Conservation (phyloP, 805 yeast species). For the Kodamaea jinghongensis region DNA sequence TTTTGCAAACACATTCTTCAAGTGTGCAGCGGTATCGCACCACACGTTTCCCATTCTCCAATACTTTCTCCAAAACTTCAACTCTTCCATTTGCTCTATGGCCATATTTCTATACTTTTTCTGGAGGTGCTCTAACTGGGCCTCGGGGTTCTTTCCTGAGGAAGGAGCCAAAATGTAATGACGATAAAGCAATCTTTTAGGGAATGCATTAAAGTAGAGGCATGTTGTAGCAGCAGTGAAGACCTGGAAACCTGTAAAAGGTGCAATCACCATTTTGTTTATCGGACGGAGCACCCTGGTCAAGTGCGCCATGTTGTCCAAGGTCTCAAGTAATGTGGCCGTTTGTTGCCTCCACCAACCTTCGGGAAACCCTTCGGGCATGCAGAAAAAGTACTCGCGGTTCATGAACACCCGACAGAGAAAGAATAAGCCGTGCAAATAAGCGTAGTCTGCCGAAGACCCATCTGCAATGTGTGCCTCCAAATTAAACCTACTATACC, state of each 20-base stretch:
- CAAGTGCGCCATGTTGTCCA: slow-evolving; percentile 23
- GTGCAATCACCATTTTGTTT: slow-evolving; percentile 32
- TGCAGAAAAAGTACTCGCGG: slow-evolving; percentile 34
- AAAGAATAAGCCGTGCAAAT: slow-evolving; percentile 30
- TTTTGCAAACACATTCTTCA: slow-evolving; percentile 21
- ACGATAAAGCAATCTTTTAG: slow-evolving; percentile 18
- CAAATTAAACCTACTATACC: slow-evolving; percentile 22
- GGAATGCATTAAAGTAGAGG: slow-evolving; percentile 28
- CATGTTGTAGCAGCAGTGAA: slow-evolving; percentile 36
- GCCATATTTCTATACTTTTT: slow-evolving; percentile 20
- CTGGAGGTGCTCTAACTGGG: slow-evolving; percentile 13
- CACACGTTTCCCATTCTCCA: slow-evolving; percentile 33
- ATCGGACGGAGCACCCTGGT: slow-evolving; percentile 18
- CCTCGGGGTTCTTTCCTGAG: neutral
- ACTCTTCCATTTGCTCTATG: slow-evolving; percentile 19
- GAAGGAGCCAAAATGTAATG: slow-evolving; percentile 9
- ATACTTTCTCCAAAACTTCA: slow-evolving; percentile 24
- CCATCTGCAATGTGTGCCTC: slow-evolving; percentile 27
- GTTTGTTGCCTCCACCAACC: slow-evolving; percentile 28
- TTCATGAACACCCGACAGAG: slow-evolving; percentile 33
- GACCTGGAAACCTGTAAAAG: slow-evolving; percentile 37
- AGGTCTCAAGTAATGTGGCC: slow-evolving; percentile 16
- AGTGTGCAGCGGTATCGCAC: slow-evolving; percentile 23
- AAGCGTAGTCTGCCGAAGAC: slow-evolving; percentile 33
- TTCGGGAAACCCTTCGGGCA: slow-evolving; percentile 27